Percentiles rank a stretch among this genome's conserved stretches.
Conservation (phyloP, 306 rosid genomes). For the Lotus japonicus region DNA sequence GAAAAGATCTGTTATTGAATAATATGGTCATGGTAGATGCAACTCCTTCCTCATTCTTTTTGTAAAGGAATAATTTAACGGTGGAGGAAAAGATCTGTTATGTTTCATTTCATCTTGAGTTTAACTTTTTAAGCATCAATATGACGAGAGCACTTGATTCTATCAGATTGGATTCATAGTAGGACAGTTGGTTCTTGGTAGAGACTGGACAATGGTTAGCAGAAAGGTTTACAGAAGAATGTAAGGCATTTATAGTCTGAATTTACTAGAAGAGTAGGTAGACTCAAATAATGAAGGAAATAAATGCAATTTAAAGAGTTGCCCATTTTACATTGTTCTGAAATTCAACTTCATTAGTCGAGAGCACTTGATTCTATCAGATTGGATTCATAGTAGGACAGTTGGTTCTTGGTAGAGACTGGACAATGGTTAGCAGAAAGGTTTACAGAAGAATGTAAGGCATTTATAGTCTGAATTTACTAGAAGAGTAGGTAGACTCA, state of each 20-base stretch:
- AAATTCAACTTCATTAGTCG: background rate
- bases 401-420: background rate
- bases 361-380: background rate
- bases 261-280: background rate
- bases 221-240: background rate
- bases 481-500: background rate
- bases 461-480: background rate
- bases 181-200: background rate
- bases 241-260: background rate
- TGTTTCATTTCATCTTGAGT: too few species aligned
- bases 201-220: background rate
- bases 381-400: conserved; percentile 1
- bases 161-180: background rate
- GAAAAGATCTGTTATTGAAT: too few species aligned
- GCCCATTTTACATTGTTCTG: background rate
- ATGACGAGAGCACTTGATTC: background rate
- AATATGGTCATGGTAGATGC: too few species aligned
- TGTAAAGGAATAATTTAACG: too few species aligned
- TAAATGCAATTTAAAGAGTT: background rate
- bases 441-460: background rate
- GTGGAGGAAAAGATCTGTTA: too few species aligned
- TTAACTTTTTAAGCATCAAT: background rate
- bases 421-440: background rate
- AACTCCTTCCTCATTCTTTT: too few species aligned
- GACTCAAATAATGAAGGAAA: background rate